Conservation (phyloP, 139 green algal genomes). For the Trebouxia sp. region DNA sequence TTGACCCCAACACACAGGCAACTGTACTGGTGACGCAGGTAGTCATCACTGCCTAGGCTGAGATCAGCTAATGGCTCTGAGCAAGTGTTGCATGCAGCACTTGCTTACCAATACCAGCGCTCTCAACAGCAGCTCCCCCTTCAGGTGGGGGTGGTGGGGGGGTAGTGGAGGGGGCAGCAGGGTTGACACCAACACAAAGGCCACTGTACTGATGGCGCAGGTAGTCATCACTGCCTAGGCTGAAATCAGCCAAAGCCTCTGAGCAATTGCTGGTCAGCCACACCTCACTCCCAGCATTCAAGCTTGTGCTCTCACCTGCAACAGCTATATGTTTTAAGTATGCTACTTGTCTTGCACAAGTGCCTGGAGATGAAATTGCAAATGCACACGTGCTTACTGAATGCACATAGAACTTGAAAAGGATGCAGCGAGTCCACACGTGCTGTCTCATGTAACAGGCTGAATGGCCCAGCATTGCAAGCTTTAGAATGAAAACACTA, state of each 20-base stretch:
- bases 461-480: too few relatives aligned
- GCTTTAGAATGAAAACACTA: too few relatives aligned
- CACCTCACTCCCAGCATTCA: not conserved
- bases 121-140: slow-evolving; percentile 8
- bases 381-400: too few relatives aligned
- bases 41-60: not conserved
- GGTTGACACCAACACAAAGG: slow-evolving; percentile 17
- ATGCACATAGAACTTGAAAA: too few relatives aligned
- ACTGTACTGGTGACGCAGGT: slow-evolving; percentile 22
- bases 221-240: not conserved
- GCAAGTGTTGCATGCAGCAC: not conserved
- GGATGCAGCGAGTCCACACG: too few relatives aligned
- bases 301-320: not conserved
- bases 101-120: not conserved
- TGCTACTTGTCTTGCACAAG: too few relatives aligned
- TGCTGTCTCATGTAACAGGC: too few relatives aligned
- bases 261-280: not conserved
- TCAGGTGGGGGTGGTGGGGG: not conserved
- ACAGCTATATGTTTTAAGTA: too few relatives aligned
- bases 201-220: slow-evolving; percentile 25
- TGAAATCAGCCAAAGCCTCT: slow-evolving; percentile 17
- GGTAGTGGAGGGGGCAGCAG: slow-evolving; percentile 5
- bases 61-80: slow-evolving; percentile 11
- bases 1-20: slow-evolving; percentile 19
- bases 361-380: too few relatives aligned